Base-by-base conservation (phyloP, 768 basidiomycete species). In the Auriscalpium vulgare region DNA sequence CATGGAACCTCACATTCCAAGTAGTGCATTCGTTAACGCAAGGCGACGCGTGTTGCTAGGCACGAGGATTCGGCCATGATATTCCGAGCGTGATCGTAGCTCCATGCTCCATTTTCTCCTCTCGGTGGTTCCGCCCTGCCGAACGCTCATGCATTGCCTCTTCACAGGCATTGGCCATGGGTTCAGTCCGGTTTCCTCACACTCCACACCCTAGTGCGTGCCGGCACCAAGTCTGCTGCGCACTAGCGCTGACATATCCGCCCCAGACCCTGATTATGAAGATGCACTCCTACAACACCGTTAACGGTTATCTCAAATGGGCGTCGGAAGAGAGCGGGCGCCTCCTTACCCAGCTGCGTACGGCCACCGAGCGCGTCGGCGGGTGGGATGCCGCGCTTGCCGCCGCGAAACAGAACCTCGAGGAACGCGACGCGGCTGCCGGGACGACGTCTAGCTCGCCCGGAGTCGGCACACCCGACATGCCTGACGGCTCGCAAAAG, bases 181-280 rank as follows among this genome's bases (percentile, higher is more conserved):
- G 95, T 97, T 6, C 95, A 97, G 67, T 90, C 88, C 6, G 93
- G 91, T 7, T 95, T 88, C 69, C 73, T 94, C 50, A 95, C 88
- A 1, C 70, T 93, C 50, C 95, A 97, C 67, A 84, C 88, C 9
- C 74, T 98, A 19, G 90, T 85, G 59, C 54, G 29, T 29, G 29
- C 29, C 29, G 29, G 29, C 29, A 29, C 29, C 29, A 7, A 29
- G 29, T 29, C 29, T 29, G 81, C 57, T n/a, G 63, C 34, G 37
- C 54, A 29, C 40, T 47, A 10, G 10, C 19, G 8, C 8, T 21
- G 35, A 40, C 21, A 14, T 19, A 40, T 52, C 4, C 23, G 47
- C 16, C 37, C 19, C 53, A 85, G 82, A 81, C 86, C 57, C 85
- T 94, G 85, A 80, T 93, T 63, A 94, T 94, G 91, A 91, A 97